These are phyloP conservation scores for Carpinus viminea DNA, from an alignment of 306 rosid species.

Conservation along the genomic window DNA sequence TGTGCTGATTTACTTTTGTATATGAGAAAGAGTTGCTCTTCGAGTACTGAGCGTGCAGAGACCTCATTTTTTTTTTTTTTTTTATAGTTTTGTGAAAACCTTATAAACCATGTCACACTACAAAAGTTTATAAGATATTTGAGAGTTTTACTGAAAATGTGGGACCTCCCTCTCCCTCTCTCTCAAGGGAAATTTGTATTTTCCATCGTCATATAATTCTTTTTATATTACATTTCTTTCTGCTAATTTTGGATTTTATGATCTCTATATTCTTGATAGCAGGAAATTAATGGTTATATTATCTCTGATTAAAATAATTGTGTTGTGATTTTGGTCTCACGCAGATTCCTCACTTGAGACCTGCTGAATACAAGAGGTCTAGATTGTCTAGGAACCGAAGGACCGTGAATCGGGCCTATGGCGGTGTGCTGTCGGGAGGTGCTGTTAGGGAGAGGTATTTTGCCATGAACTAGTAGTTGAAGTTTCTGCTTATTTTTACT, in stretches of 20 bases:
- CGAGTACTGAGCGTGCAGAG: neutral
- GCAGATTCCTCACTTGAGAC: slow-evolving; percentile 91
- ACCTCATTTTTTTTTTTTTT: neutral
- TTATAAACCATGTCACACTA: neutral
- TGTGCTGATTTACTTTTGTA: neutral
- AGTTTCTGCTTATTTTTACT: neutral
- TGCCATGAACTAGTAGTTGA: neutral
- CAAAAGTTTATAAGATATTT: neutral
- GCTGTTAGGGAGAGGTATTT: slow-evolving; percentile 84
- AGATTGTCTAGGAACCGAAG: slow-evolving; percentile 77
- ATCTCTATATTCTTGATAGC: neutral
- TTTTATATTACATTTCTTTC: neutral
- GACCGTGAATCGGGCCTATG: slow-evolving; percentile 80
- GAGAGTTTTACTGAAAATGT: neutral
- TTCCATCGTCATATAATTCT: neutral
- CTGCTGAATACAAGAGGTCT: slow-evolving; percentile 80
- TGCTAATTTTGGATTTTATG: neutral
- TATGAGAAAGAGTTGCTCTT: neutral
- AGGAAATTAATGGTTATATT: neutral
- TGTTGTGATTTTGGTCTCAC: neutral
- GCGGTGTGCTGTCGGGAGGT: slow-evolving; percentile 81
- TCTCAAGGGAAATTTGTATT: neutral
- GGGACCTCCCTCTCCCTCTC: neutral
- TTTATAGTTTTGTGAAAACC: too few relatives aligned
- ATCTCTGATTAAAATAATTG: neutral